Conservation (phyloP, 805 yeast species). For the Hanseniaspora guilliermondii region DNA sequence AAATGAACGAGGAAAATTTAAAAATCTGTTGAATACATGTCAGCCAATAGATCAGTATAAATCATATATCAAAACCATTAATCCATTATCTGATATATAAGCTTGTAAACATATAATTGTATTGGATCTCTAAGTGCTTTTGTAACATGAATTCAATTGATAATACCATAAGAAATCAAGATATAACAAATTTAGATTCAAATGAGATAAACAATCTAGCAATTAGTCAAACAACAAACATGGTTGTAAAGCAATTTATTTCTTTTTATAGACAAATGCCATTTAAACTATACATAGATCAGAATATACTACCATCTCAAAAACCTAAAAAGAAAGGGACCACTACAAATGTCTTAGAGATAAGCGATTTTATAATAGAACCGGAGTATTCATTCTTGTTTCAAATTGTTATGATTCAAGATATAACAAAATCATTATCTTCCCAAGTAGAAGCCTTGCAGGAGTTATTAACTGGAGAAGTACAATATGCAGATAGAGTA, state of each 20-base stretch:
- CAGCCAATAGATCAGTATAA: too few relatives aligned
- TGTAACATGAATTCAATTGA: background rate
- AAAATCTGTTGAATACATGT: too few relatives aligned
- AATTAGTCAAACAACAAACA: background rate
- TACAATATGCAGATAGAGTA: slow-evolving; percentile 37
- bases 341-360: background rate
- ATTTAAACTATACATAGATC: background rate
- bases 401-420: slow-evolving; percentile 44
- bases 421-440: slow-evolving; percentile 39
- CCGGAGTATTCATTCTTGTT: slow-evolving; percentile 30
- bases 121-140: background rate
- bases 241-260: background rate
- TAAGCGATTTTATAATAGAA: slow-evolving; percentile 12
- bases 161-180: background rate
- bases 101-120: background rate
- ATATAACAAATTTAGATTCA: background rate
- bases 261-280: background rate
- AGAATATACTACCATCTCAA: background rate
- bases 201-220: background rate
- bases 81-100: too few relatives aligned
- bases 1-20: too few relatives aligned
- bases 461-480: slow-evolving; percentile 42
- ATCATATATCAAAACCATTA: too few relatives aligned
- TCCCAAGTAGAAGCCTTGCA: slow-evolving; percentile 46
- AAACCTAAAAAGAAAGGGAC: slow-evolving; percentile 18